Evolutionary conservation across 2,329 filamentous ascomycete species (phyloP), one percentile per base, ranked within the genome.

Genomic region (Verticillium nubilum): DNA sequence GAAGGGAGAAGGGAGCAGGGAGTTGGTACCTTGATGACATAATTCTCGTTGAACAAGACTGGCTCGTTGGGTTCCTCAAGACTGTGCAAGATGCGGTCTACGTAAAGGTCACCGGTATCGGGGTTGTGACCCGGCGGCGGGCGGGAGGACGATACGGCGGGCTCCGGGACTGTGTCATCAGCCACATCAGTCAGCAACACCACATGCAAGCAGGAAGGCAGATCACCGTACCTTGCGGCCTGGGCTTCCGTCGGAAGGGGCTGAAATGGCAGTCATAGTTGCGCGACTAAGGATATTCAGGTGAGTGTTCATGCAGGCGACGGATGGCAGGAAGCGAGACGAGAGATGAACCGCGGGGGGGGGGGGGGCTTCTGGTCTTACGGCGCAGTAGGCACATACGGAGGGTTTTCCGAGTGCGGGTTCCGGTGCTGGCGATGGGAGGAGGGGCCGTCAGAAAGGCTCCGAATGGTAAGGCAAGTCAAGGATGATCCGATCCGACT

Each of bases 251-350:
- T 9, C 56, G 56, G 23, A 58, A 58, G 19, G 52, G 13, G 23
- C 56, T 58, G 47, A 58, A 58, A 12, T 58, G 56, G 28, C 56
- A 58, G 27, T 47, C 29, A 27, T 59, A 52, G 12, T 59, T 52
- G 25, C 57, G 52, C 5, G 54, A 31, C 57, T 54, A 19, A 42
- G 12, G 27, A 23, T 12, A 23, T 26, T 12, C 28, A 19, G 27
- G 31, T 37, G 9, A 37, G 29, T 29, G 10, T 50, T 5, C 33
- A 15, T 4, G 33, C 33, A 17, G 33, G 12, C 5, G 33, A 13
- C 15, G 15, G 6, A 17, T 5, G 13, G 7, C 12, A 13, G 13
- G 33, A 17, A 13, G 6, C 33, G 33, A 37, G 33, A 5, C 33
- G 33, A 37, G 15, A 37, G n/a, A n/a, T n/a, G n/a, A n/a, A n/a